Base-by-base conservation (phyloP, 495 filamentous ascomycete genomes). In the Penicillium samsonianum region DNA sequence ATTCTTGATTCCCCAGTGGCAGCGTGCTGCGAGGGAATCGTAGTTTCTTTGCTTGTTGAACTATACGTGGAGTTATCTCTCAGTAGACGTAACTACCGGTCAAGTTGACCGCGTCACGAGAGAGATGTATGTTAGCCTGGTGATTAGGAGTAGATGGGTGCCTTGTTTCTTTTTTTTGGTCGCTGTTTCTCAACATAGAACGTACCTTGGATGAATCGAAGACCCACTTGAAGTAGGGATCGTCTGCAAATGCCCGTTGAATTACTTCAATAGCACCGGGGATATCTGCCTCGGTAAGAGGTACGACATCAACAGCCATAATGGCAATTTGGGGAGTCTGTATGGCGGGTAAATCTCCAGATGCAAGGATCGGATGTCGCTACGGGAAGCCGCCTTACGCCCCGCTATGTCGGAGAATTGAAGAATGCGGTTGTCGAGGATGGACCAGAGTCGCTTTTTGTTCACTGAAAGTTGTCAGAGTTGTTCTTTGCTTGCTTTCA, bases 181-280 rank as follows among this genome's bases (percentile, higher is more conserved):
- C 16, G 8, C 9, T 17, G 12, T 30, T 26, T n/a, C 17, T 26
- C 8, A 14, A 61, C 65, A 61, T 72, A 77, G 1, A 7, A 60
- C 65, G 60, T 72, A 78, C 82, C 64, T 80, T 82, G 59, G 64
- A 64, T 41, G 67, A 70, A 68, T 81, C 80, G 61, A 80, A 85
- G 1, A 84, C 75, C 85, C 85, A 87, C n/a, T 79, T 70, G 61
- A 80, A 83, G 65, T 88, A 87, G 2, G 85, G 85, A 63, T 87
- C 85, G 10, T 83, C 74, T 3, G 74, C 78, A 65, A 88, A 87
- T 26, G 83, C 84, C 63, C 78, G 68, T 53, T 79, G 78, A 43
- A 82, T 78, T 37, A 71, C 72, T 17, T 79, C 70, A 51, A 85
- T 76, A 6, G 79, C 82, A 19, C 81, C 81, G n/a, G 82, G 80